Conservation (phyloP, 1,284 basidiomycete species). For the Thelephora terrestris region DNA sequence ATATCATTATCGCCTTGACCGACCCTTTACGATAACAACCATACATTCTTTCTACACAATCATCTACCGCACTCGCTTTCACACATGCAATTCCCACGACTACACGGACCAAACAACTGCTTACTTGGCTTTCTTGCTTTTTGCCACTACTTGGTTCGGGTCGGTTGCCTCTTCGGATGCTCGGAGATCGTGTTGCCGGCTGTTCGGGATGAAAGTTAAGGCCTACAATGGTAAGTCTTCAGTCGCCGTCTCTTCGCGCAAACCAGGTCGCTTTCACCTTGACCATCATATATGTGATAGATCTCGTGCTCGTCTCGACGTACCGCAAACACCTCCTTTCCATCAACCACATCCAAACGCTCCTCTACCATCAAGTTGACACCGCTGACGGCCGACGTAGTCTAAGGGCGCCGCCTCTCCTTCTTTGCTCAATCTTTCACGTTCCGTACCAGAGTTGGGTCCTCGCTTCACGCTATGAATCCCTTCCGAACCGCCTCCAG, state of each 20-base stretch:
- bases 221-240: constrained; percentile 79
- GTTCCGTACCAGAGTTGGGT: constrained; percentile 97
- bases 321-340: constrained; percentile 94
- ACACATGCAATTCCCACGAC: too few species aligned
- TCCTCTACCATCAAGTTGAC: constrained; percentile 92
- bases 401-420: constrained; percentile 80
- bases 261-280: constrained; percentile 91
- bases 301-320: constrained; percentile 94
- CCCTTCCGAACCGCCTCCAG: constrained; percentile 98
- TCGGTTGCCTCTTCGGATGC: too few species aligned
- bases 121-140: too few species aligned
- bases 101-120: too few species aligned
- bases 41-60: too few species aligned
- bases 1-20: too few species aligned
- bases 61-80: too few species aligned
- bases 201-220: constrained; percentile 90
- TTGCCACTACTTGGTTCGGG: too few species aligned
- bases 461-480: constrained; percentile 95
- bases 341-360: constrained; percentile 90
- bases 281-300: constrained; percentile 96
- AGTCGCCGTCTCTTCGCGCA: constrained; percentile 66
- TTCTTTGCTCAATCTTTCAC: constrained; percentile 96
- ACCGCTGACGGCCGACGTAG: constrained; percentile 78
- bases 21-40: too few species aligned
- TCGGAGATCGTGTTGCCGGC: constrained; percentile 89